Evolutionary conservation across 2,329 filamentous ascomycete genomes (phyloP).

Genomic region (Xenosphaeropsis pyriputrescens): DNA sequence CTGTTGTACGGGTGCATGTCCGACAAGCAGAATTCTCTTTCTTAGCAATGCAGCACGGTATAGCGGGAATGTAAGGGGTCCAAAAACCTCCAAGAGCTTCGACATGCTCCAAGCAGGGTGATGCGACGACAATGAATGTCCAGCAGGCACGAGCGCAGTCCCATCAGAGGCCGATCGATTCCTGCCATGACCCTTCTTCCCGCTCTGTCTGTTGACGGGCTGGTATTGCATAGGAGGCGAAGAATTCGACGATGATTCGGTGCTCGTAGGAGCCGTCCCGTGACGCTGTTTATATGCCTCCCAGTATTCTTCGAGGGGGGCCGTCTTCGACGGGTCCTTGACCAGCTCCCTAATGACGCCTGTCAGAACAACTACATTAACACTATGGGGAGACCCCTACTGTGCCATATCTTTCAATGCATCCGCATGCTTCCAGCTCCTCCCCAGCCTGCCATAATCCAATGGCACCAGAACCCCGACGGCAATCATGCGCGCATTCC

Average conservation of each 20-base stretch:
- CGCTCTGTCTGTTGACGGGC: conserved; percentile 13
- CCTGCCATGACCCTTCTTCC: conserved; percentile 30
- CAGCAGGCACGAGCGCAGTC: conserved; percentile 37
- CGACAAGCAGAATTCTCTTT: conserved; percentile 77
- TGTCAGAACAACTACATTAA: too few relatives aligned
- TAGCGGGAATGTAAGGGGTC: conserved; percentile 82
- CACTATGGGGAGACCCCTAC: conserved; percentile 25
- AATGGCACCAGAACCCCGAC: conserved; percentile 80
- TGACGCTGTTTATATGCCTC: conserved; percentile 33
- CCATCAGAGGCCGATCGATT: conserved; percentile 49
- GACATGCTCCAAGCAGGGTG: conserved; percentile 81
- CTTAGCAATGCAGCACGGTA: conserved; percentile 75
- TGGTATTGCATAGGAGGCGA: conserved; percentile 29
- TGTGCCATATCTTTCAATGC: conserved; percentile 59
- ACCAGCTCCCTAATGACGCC: conserved; percentile 37
- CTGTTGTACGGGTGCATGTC: conserved; percentile 71
- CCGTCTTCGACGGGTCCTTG: conserved; percentile 44
- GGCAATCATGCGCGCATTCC: conserved; percentile 85
- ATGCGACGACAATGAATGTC: conserved; percentile 56
- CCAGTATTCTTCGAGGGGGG: conserved; percentile 71
- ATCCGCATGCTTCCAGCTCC: conserved; percentile 79
- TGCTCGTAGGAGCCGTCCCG: conserved; percentile 5
- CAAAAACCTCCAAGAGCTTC: conserved; percentile 66
- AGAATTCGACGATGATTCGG: conserved; percentile 15
- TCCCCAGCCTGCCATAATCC: conserved; percentile 71